phyloP scores from a whole-genome alignment of 139 green algal species.

The Micractinium sp. region DNA sequence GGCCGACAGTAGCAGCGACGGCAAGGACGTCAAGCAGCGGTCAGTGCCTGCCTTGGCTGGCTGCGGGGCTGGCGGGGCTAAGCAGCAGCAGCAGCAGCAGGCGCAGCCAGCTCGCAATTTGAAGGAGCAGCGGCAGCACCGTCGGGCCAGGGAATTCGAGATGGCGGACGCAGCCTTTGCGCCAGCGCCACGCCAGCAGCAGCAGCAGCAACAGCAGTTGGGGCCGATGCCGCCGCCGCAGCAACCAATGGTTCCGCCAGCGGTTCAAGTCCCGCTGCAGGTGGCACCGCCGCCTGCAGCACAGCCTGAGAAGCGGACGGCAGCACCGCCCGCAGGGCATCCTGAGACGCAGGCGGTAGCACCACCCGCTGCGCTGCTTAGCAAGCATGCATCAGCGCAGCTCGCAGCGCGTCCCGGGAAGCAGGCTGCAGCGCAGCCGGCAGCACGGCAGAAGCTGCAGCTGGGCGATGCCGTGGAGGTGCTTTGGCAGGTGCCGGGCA shows the following conservation, averaged over 20 bases:
- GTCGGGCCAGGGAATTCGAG: not conserved
- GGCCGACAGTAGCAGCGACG: not conserved
- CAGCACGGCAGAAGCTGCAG: not conserved
- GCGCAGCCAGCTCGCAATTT: not conserved
- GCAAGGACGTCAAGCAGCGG: not conserved
- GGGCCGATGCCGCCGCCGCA: not conserved
- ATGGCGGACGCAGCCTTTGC: not conserved
- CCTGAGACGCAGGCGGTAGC: not conserved
- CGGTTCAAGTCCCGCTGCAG: not conserved
- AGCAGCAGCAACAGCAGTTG: not conserved
- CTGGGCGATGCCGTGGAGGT: conserved; percentile 11
- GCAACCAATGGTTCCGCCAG: not conserved
- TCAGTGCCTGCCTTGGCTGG: not conserved
- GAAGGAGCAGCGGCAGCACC: not conserved
- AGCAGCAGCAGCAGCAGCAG: not conserved
- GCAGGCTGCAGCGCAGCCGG: not conserved
- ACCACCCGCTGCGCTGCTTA: not conserved
- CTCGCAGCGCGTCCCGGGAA: not conserved
- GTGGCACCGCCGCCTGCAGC: not conserved
- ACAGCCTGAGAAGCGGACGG: not conserved
- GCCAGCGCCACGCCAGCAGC: not conserved
- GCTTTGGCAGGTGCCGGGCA: not conserved
- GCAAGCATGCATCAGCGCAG: not conserved
- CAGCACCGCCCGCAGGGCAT: not conserved
- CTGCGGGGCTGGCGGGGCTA: not conserved